A percentile compares a stretch with the other conserved stretches of the same genome.
Evolutionary conservation across 2,329 filamentous ascomycete genomes (phyloP).

Genomic region (Dothiorella sarmentorum): DNA sequence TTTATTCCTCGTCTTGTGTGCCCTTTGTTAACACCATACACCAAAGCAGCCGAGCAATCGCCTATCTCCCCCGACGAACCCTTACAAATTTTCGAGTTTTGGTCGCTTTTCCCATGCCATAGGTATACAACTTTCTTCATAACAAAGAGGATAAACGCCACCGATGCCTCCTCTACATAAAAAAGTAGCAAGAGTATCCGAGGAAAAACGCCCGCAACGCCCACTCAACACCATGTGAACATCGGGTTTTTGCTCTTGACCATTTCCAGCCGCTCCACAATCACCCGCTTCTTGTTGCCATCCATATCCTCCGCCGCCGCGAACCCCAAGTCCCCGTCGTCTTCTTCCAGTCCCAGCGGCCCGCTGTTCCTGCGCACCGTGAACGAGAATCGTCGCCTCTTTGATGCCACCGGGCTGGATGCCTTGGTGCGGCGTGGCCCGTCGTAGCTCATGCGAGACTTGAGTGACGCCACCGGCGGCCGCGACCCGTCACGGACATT

Average conservation of each 20-base stretch:
- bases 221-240: conserved; percentile 84
- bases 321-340: conserved; percentile 91
- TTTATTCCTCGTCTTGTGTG: neutral
- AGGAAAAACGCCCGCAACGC: neutral
- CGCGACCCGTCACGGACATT: conserved; percentile 31
- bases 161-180: conserved; percentile 1
- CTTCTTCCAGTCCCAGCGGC: conserved; percentile 58
- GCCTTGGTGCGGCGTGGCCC: conserved; percentile 31
- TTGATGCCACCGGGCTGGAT: conserved; percentile 26
- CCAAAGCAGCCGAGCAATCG: neutral
- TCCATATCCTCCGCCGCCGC: conserved; percentile 93
- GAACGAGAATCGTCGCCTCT: conserved; percentile 45
- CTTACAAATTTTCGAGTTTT: neutral
- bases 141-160: neutral
- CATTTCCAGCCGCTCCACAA: conserved; percentile 91
- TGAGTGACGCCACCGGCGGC: conserved; percentile 27
- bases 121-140: conserved; percentile 11
- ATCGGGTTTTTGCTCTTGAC: conserved; percentile 95
- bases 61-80: neutral
- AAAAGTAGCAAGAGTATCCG: neutral
- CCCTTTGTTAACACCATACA: neutral
- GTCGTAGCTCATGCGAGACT: conserved; percentile 43
- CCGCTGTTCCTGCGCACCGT: conserved; percentile 32
- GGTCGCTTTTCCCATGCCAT: neutral
- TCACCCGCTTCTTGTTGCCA: conserved; percentile 85